phyloP scores from a whole-genome alignment of 1,139 yeast genomes.

The Suhomyces kunorum region DNA sequence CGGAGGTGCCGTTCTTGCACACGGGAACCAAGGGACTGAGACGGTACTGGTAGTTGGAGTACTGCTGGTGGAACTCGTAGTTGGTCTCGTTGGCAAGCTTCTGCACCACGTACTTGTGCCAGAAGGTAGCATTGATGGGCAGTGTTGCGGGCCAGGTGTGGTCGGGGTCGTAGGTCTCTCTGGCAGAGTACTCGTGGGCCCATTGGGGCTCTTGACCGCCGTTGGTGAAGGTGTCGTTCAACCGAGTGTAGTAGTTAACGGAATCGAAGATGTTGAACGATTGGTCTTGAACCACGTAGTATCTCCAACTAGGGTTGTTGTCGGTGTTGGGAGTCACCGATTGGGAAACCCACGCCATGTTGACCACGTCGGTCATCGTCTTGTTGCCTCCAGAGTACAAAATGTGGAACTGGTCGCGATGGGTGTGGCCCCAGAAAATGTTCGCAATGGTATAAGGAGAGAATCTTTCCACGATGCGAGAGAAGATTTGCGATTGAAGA shows the following conservation, averaged over 20 bases:
- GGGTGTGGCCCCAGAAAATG: slow-evolving; percentile 73
- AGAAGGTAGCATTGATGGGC: slow-evolving; percentile 61
- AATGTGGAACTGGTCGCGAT: slow-evolving; percentile 64
- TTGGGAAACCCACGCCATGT: slow-evolving; percentile 65
- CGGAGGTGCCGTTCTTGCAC: slow-evolving; percentile 38
- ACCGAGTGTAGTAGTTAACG: slow-evolving; percentile 53
- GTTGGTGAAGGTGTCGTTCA: slow-evolving; percentile 53
- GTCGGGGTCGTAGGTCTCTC: slow-evolving; percentile 50
- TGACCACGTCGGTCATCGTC: slow-evolving; percentile 46
- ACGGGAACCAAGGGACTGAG: slow-evolving; percentile 51
- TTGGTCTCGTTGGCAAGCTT: slow-evolving; percentile 37
- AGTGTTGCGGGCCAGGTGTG: slow-evolving; percentile 50
- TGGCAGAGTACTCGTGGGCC: slow-evolving; percentile 56
- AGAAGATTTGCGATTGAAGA: slow-evolving; percentile 57
- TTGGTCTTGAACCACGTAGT: slow-evolving; percentile 64
- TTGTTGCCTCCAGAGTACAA: slow-evolving; percentile 46
- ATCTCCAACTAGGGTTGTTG: slow-evolving; percentile 71
- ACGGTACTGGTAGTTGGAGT: slow-evolving; percentile 51
- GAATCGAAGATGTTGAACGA: slow-evolving; percentile 65
- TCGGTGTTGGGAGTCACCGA: slow-evolving; percentile 60
- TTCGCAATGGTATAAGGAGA: slow-evolving; percentile 70
- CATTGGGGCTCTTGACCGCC: slow-evolving; percentile 55
- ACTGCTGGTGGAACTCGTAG: slow-evolving; percentile 46
- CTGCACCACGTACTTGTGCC: slow-evolving; percentile 46
- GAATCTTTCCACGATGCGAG: slow-evolving; percentile 63